Evolutionary conservation across 768 basidiomycete genomes (phyloP).

Genomic region (Podaxis mareebaensis): DNA sequence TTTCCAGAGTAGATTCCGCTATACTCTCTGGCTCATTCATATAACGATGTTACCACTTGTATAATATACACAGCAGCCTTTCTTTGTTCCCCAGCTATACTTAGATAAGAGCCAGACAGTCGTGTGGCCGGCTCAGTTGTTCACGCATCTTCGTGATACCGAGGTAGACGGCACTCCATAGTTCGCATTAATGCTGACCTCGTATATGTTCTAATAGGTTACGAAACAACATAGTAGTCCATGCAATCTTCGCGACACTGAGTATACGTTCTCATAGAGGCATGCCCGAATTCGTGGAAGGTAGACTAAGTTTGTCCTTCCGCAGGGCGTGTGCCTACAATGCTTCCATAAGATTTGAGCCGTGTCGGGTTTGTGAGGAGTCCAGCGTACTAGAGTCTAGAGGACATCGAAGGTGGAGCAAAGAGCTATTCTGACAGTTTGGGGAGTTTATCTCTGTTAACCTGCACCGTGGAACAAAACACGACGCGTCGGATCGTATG

Average conservation of each 20-base stretch:
- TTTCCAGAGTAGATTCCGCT: too few relatives aligned
- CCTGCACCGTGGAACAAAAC: not conserved
- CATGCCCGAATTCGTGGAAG: conserved; percentile 23
- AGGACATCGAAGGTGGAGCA: conserved; percentile 1
- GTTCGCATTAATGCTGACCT: too few relatives aligned
- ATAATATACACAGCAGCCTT: too few relatives aligned
- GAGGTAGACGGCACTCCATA: too few relatives aligned
- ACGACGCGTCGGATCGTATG: not conserved
- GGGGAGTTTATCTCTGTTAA: not conserved
- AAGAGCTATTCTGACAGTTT: not conserved
- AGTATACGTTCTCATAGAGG: conserved; percentile 24
- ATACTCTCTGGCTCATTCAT: too few relatives aligned
- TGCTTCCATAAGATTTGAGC: conserved; percentile 21
- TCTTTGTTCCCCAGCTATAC: too few relatives aligned
- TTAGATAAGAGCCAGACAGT: too few relatives aligned
- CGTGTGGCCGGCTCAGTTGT: too few relatives aligned
- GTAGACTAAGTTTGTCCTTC: conserved; percentile 35
- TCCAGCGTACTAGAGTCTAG: not conserved
- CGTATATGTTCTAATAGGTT: conserved; percentile 57
- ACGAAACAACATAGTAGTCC: conserved; percentile 63
- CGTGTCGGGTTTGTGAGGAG: too few relatives aligned
- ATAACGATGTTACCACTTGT: too few relatives aligned
- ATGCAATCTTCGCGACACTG: conserved; percentile 12
- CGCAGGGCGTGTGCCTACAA: conserved; percentile 38
- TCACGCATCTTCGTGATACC: too few relatives aligned